Base-by-base conservation (phyloP, 2,329 filamentous ascomycete genomes). In the Bipolaris zeicola region DNA sequence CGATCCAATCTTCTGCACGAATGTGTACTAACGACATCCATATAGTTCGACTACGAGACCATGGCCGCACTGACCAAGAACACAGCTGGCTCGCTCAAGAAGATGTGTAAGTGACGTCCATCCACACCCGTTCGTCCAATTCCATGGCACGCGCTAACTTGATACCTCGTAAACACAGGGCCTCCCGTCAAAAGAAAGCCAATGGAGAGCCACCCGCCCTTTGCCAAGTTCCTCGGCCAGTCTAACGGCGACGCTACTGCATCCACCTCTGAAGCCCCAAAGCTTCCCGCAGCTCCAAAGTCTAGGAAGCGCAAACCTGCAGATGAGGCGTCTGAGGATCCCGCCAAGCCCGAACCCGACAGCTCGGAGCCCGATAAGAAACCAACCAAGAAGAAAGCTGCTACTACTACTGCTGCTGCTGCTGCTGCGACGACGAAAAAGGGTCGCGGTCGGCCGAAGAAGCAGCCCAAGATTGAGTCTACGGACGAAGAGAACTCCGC, bases 171-270 rank as follows among this genome's bases (percentile, higher is more conserved):
- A 36, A 28, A 20, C 11, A 0, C 13, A 57, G 55, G 50, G 61
- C 72, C 72, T 0, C 64, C 64, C 0, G 55, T 71, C 46, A 75
- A 74, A 66, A 66, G 59, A 55, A 74, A 72, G 61, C 69, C 60
- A 3, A 55, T 63, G 3, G 71, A 70, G 7, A 42, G 54, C 7
- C 52, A 72, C 33, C 36, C 55, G 0, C 65, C 67, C 11, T 74
- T 73, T 52, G 67, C 54, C 20, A 50, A 43, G 16, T 73, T 66
- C 52, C 55, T 71, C 13, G 61, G 64, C 20, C 50, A 41, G n/a
- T 6, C 56, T 37, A 45, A 38, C 33, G 24, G 24, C 31, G 45
- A 20, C 3, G 38, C 43, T 31, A 10, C 49, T 44, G 28, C 28
- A 31, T 42, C 28, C 11, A 48, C 50, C 16, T 42, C 54, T 41